Base-by-base conservation (phyloP, 2,329 filamentous ascomycete genomes). In the Cryphonectria nitschkei region DNA sequence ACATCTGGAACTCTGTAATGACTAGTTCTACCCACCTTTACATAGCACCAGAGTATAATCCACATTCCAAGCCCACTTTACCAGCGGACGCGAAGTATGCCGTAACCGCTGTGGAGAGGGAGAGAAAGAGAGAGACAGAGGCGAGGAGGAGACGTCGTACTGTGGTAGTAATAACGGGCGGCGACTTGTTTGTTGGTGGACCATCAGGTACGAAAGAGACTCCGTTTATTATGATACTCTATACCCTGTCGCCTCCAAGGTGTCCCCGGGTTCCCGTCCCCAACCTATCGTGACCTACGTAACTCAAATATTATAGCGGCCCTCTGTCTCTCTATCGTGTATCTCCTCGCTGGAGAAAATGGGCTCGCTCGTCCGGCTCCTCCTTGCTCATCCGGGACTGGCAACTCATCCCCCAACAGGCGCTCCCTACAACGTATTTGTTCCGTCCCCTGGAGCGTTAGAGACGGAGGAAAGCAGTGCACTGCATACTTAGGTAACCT, bases 1-100 rank as follows among this genome's bases (percentile, higher is more conserved):
- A 58, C 54, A 19, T 58, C 54, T 58, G 29, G 54, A 58, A 58
- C 54, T 58, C 54, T 58, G 54, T 58, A 32, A 2, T 58, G 54
- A 50, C 54, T 32, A 58, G 54, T 32, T 32, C 54, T 19, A 19
- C 54, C 54, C 26, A 32, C 26, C 26, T 50, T 50, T 50, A 50
- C 46, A 50, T 50, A n/a, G 46, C 54, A 19, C 14, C 54, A 58
- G 26, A 19, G 54, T 32, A 58, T 32, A 58, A 32, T 58, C 54
- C 54, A 58, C 54, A 58, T 34, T 58, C 54, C 54, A 58, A 32
- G 26, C 32, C 54, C 54, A 58, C 46, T n/a, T 11, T 2, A 3
- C 54, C n/a, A 32, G 29, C 26, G 14, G 14, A 19, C 26, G 14
- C 29, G 29, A 58, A 58, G 26, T 58, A 32, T 50, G 46, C 46